Evolutionary conservation across 2,329 filamentous ascomycete species (phyloP).

Genomic region (Hypomyces perniciosus): DNA sequence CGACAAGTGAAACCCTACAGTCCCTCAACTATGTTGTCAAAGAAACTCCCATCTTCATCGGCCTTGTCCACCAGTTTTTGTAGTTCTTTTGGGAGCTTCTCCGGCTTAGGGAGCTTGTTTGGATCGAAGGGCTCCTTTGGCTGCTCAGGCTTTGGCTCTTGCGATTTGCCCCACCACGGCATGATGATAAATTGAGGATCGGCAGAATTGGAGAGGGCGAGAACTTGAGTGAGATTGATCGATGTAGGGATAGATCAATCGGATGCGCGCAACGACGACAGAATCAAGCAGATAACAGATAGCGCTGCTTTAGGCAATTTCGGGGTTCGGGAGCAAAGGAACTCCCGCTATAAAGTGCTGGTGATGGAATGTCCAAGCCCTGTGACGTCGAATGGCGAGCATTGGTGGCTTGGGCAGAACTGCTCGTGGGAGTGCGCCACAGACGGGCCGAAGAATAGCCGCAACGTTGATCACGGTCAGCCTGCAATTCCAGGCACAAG

Average conservation of each 20-base stretch:
- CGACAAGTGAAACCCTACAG: slow-evolving; percentile 51
- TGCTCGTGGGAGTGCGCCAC: neutral
- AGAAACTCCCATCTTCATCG: slow-evolving; percentile 64
- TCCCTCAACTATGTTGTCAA: slow-evolving; percentile 71
- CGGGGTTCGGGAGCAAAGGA: neutral
- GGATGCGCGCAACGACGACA: no score
- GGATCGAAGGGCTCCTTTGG: slow-evolving; percentile 33
- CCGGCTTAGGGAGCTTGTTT: slow-evolving; percentile 40
- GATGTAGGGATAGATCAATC: no score
- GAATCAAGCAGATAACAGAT: no score
- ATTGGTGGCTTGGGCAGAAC: slow-evolving; percentile 2
- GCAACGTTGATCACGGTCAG: slow-evolving; percentile 12
- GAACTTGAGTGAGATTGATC: neutral
- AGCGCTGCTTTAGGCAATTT: no score
- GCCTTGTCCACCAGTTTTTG: slow-evolving; percentile 53
- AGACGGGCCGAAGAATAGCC: slow-evolving; percentile 25
- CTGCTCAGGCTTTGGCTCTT: slow-evolving; percentile 28
- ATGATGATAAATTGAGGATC: slow-evolving; percentile 19
- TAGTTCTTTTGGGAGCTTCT: slow-evolving; percentile 49
- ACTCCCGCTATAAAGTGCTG: slow-evolving; percentile 3
- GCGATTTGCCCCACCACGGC: slow-evolving; percentile 40
- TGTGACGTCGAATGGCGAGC: slow-evolving; percentile 2
- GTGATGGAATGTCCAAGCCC: neutral
- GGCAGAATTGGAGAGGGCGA: neutral
- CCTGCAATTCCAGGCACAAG: slow-evolving; percentile 30